phyloP scores from a whole-genome alignment of 1,284 basidiomycete genomes.

The Ustilago xerochloae region DNA sequence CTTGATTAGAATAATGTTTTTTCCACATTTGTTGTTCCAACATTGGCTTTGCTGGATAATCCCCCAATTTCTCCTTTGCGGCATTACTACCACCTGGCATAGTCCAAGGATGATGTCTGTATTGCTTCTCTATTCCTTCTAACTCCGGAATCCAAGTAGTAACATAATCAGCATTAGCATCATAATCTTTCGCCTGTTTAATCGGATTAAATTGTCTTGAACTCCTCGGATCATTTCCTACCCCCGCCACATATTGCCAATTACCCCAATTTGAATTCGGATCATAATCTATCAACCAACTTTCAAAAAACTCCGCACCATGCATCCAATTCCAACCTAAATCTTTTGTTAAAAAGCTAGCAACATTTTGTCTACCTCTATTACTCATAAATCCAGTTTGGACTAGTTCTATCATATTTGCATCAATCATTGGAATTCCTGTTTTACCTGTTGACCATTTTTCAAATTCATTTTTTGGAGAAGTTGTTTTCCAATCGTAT shows the following conservation, averaged over 20 bases:
- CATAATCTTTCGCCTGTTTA: slow-evolving; percentile 63
- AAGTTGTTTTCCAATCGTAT: slow-evolving; percentile 50
- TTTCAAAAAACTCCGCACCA: slow-evolving; percentile 61
- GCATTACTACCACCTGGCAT: not conserved
- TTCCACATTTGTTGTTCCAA: slow-evolving; percentile 58
- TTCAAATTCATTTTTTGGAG: slow-evolving; percentile 48
- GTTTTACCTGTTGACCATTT: slow-evolving; percentile 50
- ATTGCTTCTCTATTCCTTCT: slow-evolving; percentile 3
- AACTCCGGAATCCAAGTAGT: slow-evolving; percentile 52
- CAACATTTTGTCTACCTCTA: slow-evolving; percentile 61
- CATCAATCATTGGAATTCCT: slow-evolving; percentile 62
- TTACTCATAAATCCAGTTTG: slow-evolving; percentile 73
- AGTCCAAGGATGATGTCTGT: slow-evolving; percentile 58
- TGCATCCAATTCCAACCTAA: slow-evolving; percentile 57
- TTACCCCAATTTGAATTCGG: slow-evolving; percentile 55
- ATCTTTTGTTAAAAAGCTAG: slow-evolving; percentile 58
- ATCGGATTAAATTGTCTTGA: slow-evolving; percentile 62
- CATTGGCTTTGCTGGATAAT: slow-evolving; percentile 51
- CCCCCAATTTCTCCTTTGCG: slow-evolving; percentile 1
- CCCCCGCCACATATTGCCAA: slow-evolving; percentile 63
- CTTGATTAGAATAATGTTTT: slow-evolving; percentile 45
- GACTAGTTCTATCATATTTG: slow-evolving; percentile 59
- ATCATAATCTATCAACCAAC: slow-evolving; percentile 56
- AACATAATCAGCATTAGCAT: slow-evolving; percentile 49
- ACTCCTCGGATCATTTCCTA: slow-evolving; percentile 60